Percentiles rank a stretch among this genome's conserved stretches.
Evolutionary conservation across 2,329 filamentous ascomycete genomes (phyloP).

Genomic region (Colletotrichum cuscutae): DNA sequence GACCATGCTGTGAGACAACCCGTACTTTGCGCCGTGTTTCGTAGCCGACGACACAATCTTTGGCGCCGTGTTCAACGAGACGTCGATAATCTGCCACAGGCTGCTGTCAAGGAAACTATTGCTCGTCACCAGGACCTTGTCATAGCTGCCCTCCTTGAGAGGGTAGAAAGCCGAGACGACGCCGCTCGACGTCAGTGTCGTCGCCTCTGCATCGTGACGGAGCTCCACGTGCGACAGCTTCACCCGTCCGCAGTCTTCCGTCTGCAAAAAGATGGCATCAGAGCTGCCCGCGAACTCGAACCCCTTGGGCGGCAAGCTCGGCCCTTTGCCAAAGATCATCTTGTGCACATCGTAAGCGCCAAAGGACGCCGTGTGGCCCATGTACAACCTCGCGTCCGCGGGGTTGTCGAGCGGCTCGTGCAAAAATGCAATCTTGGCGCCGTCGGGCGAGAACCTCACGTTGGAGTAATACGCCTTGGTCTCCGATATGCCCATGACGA

Average conservation of each 20-base stretch:
- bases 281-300: constrained; percentile 49
- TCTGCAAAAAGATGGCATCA: constrained; percentile 46
- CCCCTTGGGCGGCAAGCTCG: constrained; percentile 41
- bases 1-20: constrained; percentile 48
- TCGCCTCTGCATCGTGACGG: constrained; percentile 40
- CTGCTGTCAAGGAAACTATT: constrained; percentile 51
- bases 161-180: constrained; percentile 43
- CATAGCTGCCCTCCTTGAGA: constrained; percentile 39
- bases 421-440: constrained; percentile 47
- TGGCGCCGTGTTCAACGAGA: constrained; percentile 35
- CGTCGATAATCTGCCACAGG: constrained; percentile 49
- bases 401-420: constrained; percentile 39
- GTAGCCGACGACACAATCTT: constrained; percentile 44
- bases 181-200: constrained; percentile 40
- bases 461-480: constrained; percentile 34
- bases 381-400: constrained; percentile 43
- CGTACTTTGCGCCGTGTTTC: constrained; percentile 44
- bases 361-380: constrained; percentile 43
- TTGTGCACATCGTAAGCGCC: constrained; percentile 43
- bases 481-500: constrained; percentile 37
- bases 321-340: constrained; percentile 40
- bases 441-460: constrained; percentile 51
- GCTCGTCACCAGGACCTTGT: constrained; percentile 48
- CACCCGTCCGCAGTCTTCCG: constrained; percentile 45
- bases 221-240: constrained; percentile 48